Evolutionary conservation across 495 filamentous ascomycete genomes (phyloP).

Genomic region (Neurospora cerealis): DNA sequence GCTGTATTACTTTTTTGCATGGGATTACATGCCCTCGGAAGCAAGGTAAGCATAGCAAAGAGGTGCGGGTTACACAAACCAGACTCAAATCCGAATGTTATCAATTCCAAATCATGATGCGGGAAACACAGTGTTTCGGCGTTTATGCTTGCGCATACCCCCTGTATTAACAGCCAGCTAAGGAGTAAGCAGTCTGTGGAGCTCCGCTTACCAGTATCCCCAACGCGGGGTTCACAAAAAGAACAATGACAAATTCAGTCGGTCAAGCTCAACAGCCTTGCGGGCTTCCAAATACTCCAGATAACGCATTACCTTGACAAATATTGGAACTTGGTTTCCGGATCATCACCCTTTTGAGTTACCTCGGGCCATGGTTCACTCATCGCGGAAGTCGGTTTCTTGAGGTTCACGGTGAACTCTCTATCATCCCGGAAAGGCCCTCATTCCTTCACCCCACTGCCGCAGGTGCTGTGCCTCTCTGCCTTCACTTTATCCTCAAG

Average conservation of each 20-base stretch:
- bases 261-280: background rate
- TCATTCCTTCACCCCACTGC: background rate
- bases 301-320: background rate
- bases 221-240: background rate
- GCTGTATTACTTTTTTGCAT: background rate
- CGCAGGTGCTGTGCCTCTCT: background rate
- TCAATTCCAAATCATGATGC: background rate
- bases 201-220: background rate
- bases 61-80: background rate
- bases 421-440: background rate
- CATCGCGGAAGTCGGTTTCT: background rate
- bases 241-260: background rate
- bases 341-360: background rate
- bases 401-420: background rate
- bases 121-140: background rate
- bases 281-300: background rate
- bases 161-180: background rate
- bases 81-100: background rate
- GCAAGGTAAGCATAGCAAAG: background rate
- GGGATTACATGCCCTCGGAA: background rate
- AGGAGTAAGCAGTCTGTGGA: background rate
- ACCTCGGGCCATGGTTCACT: background rate
- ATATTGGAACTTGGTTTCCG: background rate
- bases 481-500: background rate
- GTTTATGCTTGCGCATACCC: background rate